Evolutionary conservation across 768 basidiomycete genomes (phyloP).

Genomic region (Pleurotus djamor): DNA sequence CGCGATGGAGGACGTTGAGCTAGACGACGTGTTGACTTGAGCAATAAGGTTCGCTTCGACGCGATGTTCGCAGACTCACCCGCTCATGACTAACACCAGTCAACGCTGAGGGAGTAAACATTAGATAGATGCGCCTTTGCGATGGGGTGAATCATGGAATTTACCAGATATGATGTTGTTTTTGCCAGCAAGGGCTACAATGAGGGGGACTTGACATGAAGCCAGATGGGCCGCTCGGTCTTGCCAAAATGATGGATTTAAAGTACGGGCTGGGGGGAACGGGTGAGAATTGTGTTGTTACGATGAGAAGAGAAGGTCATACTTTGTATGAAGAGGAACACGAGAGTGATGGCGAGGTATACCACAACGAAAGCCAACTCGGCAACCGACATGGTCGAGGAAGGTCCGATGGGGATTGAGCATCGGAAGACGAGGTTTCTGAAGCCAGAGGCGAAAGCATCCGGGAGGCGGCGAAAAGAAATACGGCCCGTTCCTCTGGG

Average conservation of each 20-base stretch:
- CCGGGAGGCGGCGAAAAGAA: conserved; percentile 24
- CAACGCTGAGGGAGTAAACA: conserved; percentile 28
- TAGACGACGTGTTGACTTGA: conserved; percentile 11
- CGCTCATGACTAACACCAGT: conserved; percentile 57
- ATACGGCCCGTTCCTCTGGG: background rate
- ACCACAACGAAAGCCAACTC: conserved; percentile 44
- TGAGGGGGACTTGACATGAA: conserved; percentile 45
- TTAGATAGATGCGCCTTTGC: background rate
- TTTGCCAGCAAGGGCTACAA: conserved; percentile 55
- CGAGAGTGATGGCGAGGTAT: conserved; percentile 44
- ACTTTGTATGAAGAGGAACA: conserved; percentile 46
- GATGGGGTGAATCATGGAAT: background rate
- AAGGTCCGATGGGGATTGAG: conserved; percentile 40
- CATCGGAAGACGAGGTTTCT: conserved; percentile 48
- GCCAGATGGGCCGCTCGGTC: conserved; percentile 39
- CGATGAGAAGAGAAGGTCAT: conserved; percentile 13
- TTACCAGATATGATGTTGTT: conserved; percentile 56
- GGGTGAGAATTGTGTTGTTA: conserved; percentile 6
- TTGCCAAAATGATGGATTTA: conserved; percentile 29
- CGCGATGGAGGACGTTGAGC: conserved; percentile 45
- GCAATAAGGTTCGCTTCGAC: background rate
- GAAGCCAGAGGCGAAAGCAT: conserved; percentile 39
- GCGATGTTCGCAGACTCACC: conserved; percentile 16
- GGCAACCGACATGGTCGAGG: conserved; percentile 29
- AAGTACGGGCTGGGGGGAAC: conserved; percentile 23